Conservation (phyloP, 768 basidiomycete genomes). For the Mycena indigotica region DNA sequence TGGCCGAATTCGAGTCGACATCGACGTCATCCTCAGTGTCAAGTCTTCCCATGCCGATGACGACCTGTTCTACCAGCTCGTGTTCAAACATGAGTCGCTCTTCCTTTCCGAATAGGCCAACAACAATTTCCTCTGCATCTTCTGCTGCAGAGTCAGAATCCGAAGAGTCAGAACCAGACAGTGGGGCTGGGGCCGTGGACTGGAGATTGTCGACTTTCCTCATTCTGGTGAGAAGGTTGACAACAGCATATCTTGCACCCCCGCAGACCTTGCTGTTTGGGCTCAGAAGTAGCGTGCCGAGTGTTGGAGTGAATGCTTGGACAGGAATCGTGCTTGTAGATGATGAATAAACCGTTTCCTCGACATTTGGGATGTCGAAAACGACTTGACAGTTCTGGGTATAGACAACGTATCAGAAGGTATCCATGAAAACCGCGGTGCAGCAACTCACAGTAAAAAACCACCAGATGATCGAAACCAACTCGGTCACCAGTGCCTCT, state of each 20-base stretch:
- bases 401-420: constrained; percentile 10
- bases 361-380: constrained; percentile 45
- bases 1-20: constrained; percentile 34
- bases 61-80: constrained; percentile 83
- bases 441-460: constrained; percentile 64
- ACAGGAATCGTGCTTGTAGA: constrained; percentile 62
- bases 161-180: constrained; percentile 21
- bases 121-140: constrained; percentile 34
- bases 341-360: constrained; percentile 36
- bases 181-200: constrained; percentile 10
- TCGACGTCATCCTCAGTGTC: constrained; percentile 43
- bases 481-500: constrained; percentile 80
- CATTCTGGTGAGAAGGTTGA: constrained; percentile 74
- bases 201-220: constrained; percentile 58
- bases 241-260: constrained; percentile 72
- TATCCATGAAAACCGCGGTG: constrained; percentile 4
- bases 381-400: constrained; percentile 68
- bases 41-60: constrained; percentile 86
- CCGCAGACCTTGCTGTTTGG: constrained; percentile 74
- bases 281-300: constrained; percentile 86
- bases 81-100: constrained; percentile 72
- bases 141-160: constrained; percentile 34
- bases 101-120: constrained; percentile 52
- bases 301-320: constrained; percentile 87
- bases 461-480: constrained; percentile 89